Conservation (phyloP, 2,329 filamentous ascomycete species). For the Fulvia fulva region DNA sequence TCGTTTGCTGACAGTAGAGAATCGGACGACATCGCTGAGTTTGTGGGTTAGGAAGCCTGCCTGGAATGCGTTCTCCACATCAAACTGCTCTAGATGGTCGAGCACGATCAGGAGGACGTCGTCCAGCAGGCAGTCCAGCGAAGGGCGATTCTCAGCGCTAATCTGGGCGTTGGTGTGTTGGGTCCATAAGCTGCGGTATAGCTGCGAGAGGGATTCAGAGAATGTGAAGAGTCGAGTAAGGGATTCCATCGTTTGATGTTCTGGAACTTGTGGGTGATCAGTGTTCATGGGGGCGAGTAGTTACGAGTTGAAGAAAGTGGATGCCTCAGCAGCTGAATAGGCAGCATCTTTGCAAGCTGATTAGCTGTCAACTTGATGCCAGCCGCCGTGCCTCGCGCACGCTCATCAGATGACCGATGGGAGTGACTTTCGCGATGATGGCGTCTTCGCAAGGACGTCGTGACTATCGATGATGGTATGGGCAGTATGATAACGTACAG, state of each 20-base stretch:
- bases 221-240: neutral
- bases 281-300: neutral
- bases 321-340: neutral
- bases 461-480: too few relatives aligned
- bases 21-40: neutral
- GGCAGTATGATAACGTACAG: too few relatives aligned
- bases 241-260: neutral
- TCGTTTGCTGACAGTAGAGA: neutral
- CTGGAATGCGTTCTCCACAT: neutral
- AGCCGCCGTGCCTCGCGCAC: neutral
- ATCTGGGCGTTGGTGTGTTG: neutral
- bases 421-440: neutral
- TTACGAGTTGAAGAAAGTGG: neutral
- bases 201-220: neutral
- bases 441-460: too few relatives aligned
- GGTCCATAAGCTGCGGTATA: neutral
- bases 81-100: neutral
- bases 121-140: slow-evolving; percentile 4
- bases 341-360: neutral
- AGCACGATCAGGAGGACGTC: slow-evolving; percentile 8
- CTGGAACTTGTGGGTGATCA: neutral
- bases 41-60: neutral
- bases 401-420: too few relatives aligned
- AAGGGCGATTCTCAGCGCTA: neutral
- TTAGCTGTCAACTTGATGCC: neutral